Conservation (phyloP, 2,329 filamentous ascomycete genomes). For the Cytospora schulzeri region DNA sequence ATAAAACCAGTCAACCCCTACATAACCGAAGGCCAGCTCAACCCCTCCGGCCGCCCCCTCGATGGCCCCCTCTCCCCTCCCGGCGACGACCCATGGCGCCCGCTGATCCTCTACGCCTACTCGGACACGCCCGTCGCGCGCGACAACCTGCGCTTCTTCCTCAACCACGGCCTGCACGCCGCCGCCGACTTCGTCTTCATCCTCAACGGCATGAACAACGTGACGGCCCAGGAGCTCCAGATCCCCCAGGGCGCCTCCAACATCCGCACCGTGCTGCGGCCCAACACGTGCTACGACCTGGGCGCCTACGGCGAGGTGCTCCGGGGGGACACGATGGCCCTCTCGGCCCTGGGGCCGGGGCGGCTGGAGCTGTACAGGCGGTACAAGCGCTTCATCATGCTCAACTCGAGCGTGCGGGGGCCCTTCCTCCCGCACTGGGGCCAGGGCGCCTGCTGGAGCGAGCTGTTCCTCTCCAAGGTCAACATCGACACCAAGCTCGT, state of each 20-base stretch:
- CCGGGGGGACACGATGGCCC: slow-evolving; percentile 19
- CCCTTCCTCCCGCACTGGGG: slow-evolving; percentile 42
- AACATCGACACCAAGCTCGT: slow-evolving; percentile 38
- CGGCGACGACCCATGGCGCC: slow-evolving; percentile 28
- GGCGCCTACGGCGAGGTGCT: slow-evolving; percentile 41
- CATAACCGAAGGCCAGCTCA: slow-evolving; percentile 27
- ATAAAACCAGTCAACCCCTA: slow-evolving; percentile 22
- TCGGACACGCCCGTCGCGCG: slow-evolving; percentile 38
- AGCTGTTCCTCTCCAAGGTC: slow-evolving; percentile 37
- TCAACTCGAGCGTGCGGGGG: slow-evolving; percentile 41
- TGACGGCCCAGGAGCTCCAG: slow-evolving; percentile 25
- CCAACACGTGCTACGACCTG: slow-evolving; percentile 41
- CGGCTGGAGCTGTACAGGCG: slow-evolving; percentile 36
- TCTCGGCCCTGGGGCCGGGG: slow-evolving; percentile 28
- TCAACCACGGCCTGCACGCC: slow-evolving; percentile 40
- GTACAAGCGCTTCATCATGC: slow-evolving; percentile 41
- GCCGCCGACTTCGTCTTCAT: slow-evolving; percentile 45
- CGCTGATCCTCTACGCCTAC: slow-evolving; percentile 41
- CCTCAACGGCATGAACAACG: slow-evolving; percentile 39
- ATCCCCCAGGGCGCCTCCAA: slow-evolving; percentile 37
- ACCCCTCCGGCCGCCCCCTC: slow-evolving; percentile 23
- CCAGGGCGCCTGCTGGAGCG: slow-evolving; percentile 40
- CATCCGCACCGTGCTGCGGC: slow-evolving; percentile 36
- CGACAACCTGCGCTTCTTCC: slow-evolving; percentile 41
- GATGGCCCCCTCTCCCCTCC: slow-evolving; percentile 27